Percentiles rank a stretch among this genome's conserved stretches.
These are phyloP conservation scores for Lactarius psammicola DNA, from an alignment of 768 basidiomycete species.

Conservation along the genomic window DNA sequence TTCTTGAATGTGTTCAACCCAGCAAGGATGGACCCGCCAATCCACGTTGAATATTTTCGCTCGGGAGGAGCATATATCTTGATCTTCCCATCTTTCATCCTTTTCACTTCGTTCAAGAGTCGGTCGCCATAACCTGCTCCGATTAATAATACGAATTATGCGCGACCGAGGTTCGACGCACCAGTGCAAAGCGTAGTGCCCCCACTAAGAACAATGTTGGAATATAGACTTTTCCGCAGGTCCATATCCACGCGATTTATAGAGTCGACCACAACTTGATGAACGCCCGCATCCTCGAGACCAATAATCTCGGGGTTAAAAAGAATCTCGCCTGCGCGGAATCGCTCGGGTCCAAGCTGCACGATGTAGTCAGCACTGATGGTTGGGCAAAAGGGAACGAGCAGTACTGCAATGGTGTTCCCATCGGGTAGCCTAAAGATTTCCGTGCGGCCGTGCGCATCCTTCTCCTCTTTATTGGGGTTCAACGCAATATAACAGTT, in stretches of 20 bases:
- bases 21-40: conserved; percentile 95
- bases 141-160: conserved; percentile 30
- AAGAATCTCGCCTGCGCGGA: conserved; percentile 94
- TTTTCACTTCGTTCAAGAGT: conserved; percentile 94
- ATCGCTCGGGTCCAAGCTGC: conserved; percentile 91
- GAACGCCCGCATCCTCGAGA: conserved; percentile 94
- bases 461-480: conserved; percentile 95
- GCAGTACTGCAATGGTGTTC: conserved; percentile 63
- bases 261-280: conserved; percentile 98
- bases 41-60: conserved; percentile 96
- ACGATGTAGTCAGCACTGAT: conserved; percentile 3
- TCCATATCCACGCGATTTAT: conserved; percentile 96
- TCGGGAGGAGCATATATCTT: conserved; percentile 99
- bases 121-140: conserved; percentile 91
- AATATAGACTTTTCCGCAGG: conserved; percentile 90
- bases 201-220: conserved; percentile 95
- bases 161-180: conserved; percentile 36
- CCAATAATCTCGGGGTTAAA: conserved; percentile 98
- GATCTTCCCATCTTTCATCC: conserved; percentile 91
- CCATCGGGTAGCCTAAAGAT: conserved; percentile 95
- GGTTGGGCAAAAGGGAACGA: conserved; percentile 23
- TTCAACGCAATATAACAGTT: conserved; percentile 94
- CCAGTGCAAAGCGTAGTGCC: conserved; percentile 96
- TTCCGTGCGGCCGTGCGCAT: conserved; percentile 69
- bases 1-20: conserved; percentile 98